Conservation (phyloP, 2,329 filamentous ascomycete species). For the Aspergillus candidus region DNA sequence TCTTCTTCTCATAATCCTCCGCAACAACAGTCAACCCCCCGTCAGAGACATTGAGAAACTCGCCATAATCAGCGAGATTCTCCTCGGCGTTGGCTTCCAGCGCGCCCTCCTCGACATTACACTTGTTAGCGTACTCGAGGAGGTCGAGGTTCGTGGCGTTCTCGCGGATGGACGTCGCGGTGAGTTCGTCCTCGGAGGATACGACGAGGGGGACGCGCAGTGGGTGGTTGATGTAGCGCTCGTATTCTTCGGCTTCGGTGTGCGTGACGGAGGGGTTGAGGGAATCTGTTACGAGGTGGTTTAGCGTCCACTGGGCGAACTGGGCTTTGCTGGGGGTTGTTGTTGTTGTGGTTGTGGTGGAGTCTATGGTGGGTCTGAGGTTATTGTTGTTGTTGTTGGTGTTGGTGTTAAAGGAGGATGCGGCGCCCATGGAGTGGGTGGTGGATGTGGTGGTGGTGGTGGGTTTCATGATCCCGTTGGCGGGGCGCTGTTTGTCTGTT, state of each 20-base stretch:
- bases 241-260: constrained; percentile 78
- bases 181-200: constrained; percentile 37
- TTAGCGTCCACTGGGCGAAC: constrained; percentile 76
- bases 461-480: constrained; percentile 55
- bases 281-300: constrained; percentile 76
- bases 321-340: constrained; percentile 72
- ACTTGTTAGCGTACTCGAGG: constrained; percentile 70
- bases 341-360: constrained; percentile 40
- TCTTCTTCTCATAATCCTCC: constrained; percentile 82
- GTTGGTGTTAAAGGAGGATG: constrained; percentile 12
- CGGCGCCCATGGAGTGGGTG: not conserved
- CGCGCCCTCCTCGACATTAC: constrained; percentile 53
- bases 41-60: constrained; percentile 69
- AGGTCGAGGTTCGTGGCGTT: constrained; percentile 57
- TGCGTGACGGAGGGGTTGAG: constrained; percentile 75
- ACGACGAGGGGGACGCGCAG: constrained; percentile 70
- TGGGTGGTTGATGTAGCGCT: constrained; percentile 81
- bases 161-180: constrained; percentile 30
- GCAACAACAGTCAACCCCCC: constrained; percentile 82
- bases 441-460: constrained; percentile 17
- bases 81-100: constrained; percentile 48
- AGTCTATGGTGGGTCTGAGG: constrained; percentile 7
- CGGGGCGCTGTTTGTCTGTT: constrained; percentile 27
- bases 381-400: constrained; percentile 10
- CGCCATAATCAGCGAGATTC: constrained; percentile 66